phyloP scores from a whole-genome alignment of 257 asterid genomes.

The Scutellaria barbata region DNA sequence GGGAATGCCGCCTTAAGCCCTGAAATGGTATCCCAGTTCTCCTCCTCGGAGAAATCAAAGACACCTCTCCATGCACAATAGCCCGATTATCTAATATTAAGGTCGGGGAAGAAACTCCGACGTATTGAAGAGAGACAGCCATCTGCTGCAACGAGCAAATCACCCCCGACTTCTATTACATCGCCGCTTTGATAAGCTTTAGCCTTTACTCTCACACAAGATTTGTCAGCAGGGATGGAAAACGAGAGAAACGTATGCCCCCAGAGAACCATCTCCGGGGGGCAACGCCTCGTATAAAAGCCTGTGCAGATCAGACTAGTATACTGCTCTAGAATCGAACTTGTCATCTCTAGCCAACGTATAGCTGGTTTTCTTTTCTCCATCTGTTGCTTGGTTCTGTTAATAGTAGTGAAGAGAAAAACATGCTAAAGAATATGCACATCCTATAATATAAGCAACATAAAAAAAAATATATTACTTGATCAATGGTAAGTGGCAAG shows the following conservation, averaged over 20 bases:
- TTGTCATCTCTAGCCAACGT: slow-evolving; percentile 69
- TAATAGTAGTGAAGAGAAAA: too few relatives aligned
- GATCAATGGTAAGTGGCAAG: slow-evolving; percentile 75
- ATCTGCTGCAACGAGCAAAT: slow-evolving; percentile 88
- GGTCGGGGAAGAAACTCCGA: slow-evolving; percentile 58
- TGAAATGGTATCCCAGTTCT: slow-evolving; percentile 55
- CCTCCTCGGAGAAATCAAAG: slow-evolving; percentile 59
- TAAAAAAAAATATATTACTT: slow-evolving; percentile 60
- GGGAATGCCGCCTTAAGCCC: slow-evolving; percentile 70
- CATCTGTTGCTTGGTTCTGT: slow-evolving; percentile 64
- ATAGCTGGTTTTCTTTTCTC: slow-evolving; percentile 54
- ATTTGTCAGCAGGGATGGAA: slow-evolving; percentile 46
- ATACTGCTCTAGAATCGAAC: slow-evolving; percentile 77
- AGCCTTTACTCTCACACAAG: slow-evolving; percentile 46
- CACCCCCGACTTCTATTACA: slow-evolving; percentile 48
- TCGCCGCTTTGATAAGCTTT: slow-evolving; percentile 55
- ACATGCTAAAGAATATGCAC: too few relatives aligned
- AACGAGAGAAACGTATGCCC: slow-evolving; percentile 70
- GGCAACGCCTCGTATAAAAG: slow-evolving; percentile 68
- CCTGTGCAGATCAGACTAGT: slow-evolving; percentile 76
- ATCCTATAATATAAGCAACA: too few relatives aligned
- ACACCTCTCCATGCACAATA: slow-evolving; percentile 98
- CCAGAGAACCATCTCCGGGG: slow-evolving; percentile 57
- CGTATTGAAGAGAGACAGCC: slow-evolving; percentile 84
- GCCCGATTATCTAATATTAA: slow-evolving; percentile 80